Percentiles rank a stretch among this genome's conserved stretches.
Conservation (phyloP, 108 stramenopile genomes). For the Nannochloropsis salina region DNA sequence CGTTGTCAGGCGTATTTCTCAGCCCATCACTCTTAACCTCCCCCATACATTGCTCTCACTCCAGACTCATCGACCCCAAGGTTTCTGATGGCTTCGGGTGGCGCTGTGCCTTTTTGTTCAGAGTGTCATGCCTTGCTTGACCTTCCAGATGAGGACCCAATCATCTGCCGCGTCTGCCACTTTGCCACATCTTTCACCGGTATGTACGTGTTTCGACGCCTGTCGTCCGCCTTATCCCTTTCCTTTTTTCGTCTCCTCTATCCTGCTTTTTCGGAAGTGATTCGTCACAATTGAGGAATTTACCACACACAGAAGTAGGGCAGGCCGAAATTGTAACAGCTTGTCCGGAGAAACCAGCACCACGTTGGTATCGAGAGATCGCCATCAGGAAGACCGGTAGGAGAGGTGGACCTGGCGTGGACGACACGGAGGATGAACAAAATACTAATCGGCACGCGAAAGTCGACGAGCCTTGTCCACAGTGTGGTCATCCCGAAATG, state of each 20-base stretch:
- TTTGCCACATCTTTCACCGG: slow-evolving; percentile 1
- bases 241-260: neutral
- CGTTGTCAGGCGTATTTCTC: too few relatives aligned
- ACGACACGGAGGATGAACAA: neutral
- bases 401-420: neutral
- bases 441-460: slow-evolving; percentile 59
- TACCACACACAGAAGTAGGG: neutral
- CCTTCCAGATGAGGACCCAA: slow-evolving; percentile 8
- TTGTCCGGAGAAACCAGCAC: neutral
- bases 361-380: neutral
- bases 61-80: neutral
- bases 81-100: neutral
- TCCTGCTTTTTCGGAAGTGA: neutral
- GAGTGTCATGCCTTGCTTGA: neutral
- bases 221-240: neutral
- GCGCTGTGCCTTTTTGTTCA: neutral
- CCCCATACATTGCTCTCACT: neutral
- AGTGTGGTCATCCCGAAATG: slow-evolving; percentile 81
- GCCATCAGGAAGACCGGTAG: neutral
- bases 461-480: slow-evolving; percentile 91
- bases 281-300: too few relatives aligned
- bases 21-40: neutral
- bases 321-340: neutral
- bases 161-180: slow-evolving; percentile 9
- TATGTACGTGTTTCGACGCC: neutral